Evolutionary conservation across 352 stramenopile genomes (phyloP), one percentile per base, ranked within the genome.

Genomic region (Pythium insidiosum): DNA sequence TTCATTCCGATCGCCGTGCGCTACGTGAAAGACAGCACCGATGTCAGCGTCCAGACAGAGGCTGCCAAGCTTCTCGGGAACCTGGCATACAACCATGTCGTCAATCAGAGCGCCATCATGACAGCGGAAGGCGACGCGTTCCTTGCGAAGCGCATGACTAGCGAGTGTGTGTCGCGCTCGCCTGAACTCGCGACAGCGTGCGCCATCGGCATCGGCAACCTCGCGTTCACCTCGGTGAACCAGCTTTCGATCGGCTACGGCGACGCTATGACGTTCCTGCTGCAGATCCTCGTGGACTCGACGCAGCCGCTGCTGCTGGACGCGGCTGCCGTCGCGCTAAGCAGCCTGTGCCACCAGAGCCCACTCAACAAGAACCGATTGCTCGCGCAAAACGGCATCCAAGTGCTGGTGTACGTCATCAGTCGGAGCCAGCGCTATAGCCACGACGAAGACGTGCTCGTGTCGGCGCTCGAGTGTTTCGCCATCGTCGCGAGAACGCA

Each of bases 161-260:
- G 58, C 18, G 52, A 64, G 26, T 65, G 58, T 18, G 35, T 86
- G 13, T 50, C 65, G 6, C 40, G 48, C 3, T 68, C 49, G 34
- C 47, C 57, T 1, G 43, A 52, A 2, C 57, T 87, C 7, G 58
- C 68, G 15, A 65, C 66, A 30, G 71, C 68, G 13, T 66, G 69
- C 39, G 73, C 73, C 13, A 53, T 84, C 7, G 77, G 60, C 4
- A 43, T 89, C 12, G 68, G 63, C 2, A 89, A 89, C 36, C 50
- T 89, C 6, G 77, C 72, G 5, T 69, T 75, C 33, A 81, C 73
- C 6, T 74, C 67, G 0, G 73, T 86, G 31, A 87, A 79, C 31
- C 77, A 89, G 40, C 68, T 89, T 11, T 66, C 77, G 1, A 85
- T 89, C 30, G 77, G 73, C 10, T 89, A 89, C 47, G 69, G 72